Percentiles rank a stretch among this genome's conserved stretches.
Evolutionary conservation across 176 grass and related monocot genomes (phyloP).

Genomic region (Rhynchospora pubera): DNA sequence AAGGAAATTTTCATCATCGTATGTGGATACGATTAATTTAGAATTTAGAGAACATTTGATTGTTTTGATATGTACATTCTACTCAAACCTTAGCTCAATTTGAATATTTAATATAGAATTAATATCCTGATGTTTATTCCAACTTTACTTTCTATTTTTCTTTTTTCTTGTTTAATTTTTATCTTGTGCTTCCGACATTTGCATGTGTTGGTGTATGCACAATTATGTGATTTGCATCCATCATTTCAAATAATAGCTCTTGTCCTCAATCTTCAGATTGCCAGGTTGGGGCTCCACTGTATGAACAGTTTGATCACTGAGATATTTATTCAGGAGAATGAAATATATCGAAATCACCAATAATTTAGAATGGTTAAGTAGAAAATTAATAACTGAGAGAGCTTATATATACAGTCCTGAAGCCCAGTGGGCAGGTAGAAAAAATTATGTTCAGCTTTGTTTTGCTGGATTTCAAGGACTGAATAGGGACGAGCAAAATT

Average conservation of each 20-base stretch:
- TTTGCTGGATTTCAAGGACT: too few relatives aligned
- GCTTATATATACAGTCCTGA: too few relatives aligned
- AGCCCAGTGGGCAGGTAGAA: too few relatives aligned
- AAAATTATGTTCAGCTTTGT: too few relatives aligned
- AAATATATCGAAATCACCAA: background rate
- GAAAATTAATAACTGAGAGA: background rate
- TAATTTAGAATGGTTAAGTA: background rate
- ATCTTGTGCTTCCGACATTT: background rate
- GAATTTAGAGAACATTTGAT: background rate
- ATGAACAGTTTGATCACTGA: background rate
- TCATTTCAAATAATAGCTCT: constrained; percentile 5
- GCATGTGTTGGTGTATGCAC: background rate
- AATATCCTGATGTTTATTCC: background rate
- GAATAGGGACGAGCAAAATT: too few relatives aligned
- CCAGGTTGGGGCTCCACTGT: background rate
- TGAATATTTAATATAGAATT: background rate
- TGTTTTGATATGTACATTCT: constrained; percentile 13
- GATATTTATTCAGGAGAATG: background rate
- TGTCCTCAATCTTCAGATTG: background rate
- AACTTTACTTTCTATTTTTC: background rate
- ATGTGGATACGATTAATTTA: background rate
- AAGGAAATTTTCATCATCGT: background rate
- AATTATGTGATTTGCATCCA: background rate
- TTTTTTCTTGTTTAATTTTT: background rate
- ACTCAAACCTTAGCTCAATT: background rate